Evolutionary conservation across 208 protist species (phyloP), one percentile per base, ranked within the genome.

Genomic region (Trypanosoma conorhini): DNA sequence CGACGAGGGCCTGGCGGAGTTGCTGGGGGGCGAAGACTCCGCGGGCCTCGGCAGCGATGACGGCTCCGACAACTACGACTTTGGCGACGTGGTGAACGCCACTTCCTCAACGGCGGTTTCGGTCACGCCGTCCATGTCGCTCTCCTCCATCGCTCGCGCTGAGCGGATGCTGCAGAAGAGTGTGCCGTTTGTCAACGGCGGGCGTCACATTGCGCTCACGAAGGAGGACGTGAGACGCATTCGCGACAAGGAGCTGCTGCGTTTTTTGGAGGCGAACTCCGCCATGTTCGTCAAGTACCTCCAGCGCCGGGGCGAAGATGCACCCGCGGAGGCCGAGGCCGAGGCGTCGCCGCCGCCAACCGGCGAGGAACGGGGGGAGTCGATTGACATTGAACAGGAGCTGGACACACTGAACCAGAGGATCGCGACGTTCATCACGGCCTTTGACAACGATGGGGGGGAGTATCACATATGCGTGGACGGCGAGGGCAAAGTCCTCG

Each of bases 341-440:
- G 28, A 22, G 19, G 5, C 28, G 17, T 1, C 17, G 26, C 19
- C 54, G 38, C 26, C 22, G 26, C 33, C 38, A 10, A 52, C 4
- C 26, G 28, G 24, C 22, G 44, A 42, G 9, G 67, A 58, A 21
- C 4, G 1, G 19, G 35, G 13, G 48, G 13, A 33, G 7, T 19
- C 5, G 1, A 31, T 35, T n/a, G 76, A 88, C 21, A 59, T 92
- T 26, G 82, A 89, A 58, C 65, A 67, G 1, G 76, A 85, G 24
- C 88, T 91, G 38, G 55, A 44, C 0, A 72, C 74, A 8, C 65
- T 93, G 30, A 82, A 86, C 51, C 30, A 57, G 1, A 82, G 84
- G 28, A 93, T 93, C 62, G 78, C 85, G 35, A 89, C 88, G 0
- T 96, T 93, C 56, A 93, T 96, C 55, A 96, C 87, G 0, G 91